Evolutionary conservation across 2,329 filamentous ascomycete genomes (phyloP), one percentile per base, ranked within the genome.

Genomic region (Aschersonia sp.): DNA sequence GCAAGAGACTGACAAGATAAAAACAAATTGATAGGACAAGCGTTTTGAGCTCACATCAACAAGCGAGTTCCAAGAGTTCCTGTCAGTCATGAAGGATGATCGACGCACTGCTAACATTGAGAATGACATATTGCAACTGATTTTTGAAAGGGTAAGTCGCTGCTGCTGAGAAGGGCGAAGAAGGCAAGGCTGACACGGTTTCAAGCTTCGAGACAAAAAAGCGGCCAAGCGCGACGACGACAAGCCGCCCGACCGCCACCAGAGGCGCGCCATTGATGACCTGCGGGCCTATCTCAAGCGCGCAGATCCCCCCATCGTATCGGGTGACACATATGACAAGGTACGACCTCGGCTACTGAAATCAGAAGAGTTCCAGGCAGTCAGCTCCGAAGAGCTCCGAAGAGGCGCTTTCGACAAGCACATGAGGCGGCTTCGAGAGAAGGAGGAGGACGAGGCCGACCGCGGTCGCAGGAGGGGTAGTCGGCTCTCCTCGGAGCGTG

Each of bases 321-420:
- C 80, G 46, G 76, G 76, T 57, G 90, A 97, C 63, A 87, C 83
- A 49, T 98, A 88, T 78, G 90, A 97, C 57, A 83, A 86, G 69
- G 78, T 96, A 60, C 83, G 82, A 61, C 73, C 82, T 55, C 83
- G 87, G 52, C 73, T 98, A 53, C 79, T 85, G 57, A 85, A 85
- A 60, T 78, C 78, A 56, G 81, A 88, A 50, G 92, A 97, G 64
- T 98, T 86, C 68, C 79, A 83, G 63, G 83, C 83, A 47, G 76
- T 97, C 45, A 73, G 81, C 53, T 83, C 85, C 42, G 92, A 98
- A 54, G 87, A 95, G 47, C 73, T 84, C 52, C 85, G 89, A 49
- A 80, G 82, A 52, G 75, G 77, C 54, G 90, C 87, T 11, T 97
- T 96, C 66, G 89, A 96, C 49, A 97, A 94, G 67, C 79, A 88